phyloP scores from a whole-genome alignment of 148 eudicot species.

The Hydrangea macrophylla region DNA sequence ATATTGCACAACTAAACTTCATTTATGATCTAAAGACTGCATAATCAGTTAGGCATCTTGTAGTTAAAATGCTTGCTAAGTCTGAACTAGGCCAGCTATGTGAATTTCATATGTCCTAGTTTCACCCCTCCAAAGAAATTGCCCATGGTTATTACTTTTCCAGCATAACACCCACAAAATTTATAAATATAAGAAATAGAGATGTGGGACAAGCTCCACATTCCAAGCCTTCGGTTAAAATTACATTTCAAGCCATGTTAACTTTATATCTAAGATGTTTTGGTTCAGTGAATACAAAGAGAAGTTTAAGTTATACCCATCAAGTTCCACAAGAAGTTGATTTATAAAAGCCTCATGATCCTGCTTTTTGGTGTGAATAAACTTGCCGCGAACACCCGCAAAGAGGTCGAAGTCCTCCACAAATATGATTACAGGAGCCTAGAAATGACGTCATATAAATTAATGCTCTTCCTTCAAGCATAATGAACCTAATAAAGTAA shows the following conservation, averaged over 20 bases:
- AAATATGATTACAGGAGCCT: conserved; percentile 96
- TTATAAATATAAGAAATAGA: neutral
- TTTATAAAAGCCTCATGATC: conserved; percentile 97
- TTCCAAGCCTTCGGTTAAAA: conserved; percentile 4
- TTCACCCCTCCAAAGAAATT: neutral
- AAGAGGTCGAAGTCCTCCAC: conserved; percentile 94
- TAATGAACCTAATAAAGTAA: neutral
- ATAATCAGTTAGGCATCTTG: too few relatives aligned
- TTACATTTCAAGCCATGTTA: neutral
- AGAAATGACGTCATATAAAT: conserved; percentile 21
- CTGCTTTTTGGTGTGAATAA: conserved; percentile 85
- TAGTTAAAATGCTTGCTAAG: neutral
- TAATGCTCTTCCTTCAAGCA: neutral
- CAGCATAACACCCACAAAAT: neutral
- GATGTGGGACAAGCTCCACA: neutral
- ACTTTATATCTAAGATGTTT: neutral
- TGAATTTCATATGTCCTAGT: neutral
- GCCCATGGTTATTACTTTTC: neutral
- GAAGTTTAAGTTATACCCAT: conserved; percentile 52
- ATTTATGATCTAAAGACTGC: too few relatives aligned
- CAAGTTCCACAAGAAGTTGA: conserved; percentile 96
- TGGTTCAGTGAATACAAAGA: neutral
- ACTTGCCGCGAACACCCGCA: conserved; percentile 93
- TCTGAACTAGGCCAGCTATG: neutral
- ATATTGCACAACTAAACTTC: too few relatives aligned